A percentile compares a stretch with the other conserved stretches of the same genome.
These are phyloP conservation scores for Trametes coccinea DNA, from an alignment of 768 basidiomycete species.

Conservation along the genomic window DNA sequence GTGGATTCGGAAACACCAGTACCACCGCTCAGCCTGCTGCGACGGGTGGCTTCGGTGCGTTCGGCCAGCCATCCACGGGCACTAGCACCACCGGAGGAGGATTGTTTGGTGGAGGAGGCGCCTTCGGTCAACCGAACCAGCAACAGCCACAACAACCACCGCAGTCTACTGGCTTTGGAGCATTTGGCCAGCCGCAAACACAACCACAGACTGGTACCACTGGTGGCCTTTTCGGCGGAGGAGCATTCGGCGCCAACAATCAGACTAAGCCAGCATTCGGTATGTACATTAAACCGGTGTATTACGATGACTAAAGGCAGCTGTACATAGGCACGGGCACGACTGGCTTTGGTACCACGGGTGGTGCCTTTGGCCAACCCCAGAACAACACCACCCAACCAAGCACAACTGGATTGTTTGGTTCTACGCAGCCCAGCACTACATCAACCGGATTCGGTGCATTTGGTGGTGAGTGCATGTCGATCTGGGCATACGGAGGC, in stretches of 20 bases:
- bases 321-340: constrained; percentile 16
- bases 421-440: constrained; percentile 34
- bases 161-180: constrained; percentile 30
- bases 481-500: background rate
- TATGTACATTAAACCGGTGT: constrained; percentile 32
- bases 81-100: constrained; percentile 24
- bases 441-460: constrained; percentile 36
- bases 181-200: constrained; percentile 33
- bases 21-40: constrained; percentile 27
- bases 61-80: constrained; percentile 34
- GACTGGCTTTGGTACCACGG: constrained; percentile 26
- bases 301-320: background rate
- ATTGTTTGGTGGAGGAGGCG: constrained; percentile 28
- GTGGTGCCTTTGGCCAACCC: constrained; percentile 39
- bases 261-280: constrained; percentile 39
- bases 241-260: constrained; percentile 16
- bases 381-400: constrained; percentile 27
- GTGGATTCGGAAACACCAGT: constrained; percentile 29
- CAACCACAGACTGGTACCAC: constrained; percentile 16
- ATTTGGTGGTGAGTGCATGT: constrained; percentile 33
- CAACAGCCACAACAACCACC: constrained; percentile 33
- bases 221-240: constrained; percentile 26
- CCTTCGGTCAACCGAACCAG: constrained; percentile 34
- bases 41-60: constrained; percentile 34
- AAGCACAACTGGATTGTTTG: constrained; percentile 38